A percentile compares a stretch with the other conserved stretches of the same genome.
These are phyloP conservation scores for Parathielavia appendiculata DNA, from an alignment of 495 filamentous ascomycete species.

Conservation along the genomic window DNA sequence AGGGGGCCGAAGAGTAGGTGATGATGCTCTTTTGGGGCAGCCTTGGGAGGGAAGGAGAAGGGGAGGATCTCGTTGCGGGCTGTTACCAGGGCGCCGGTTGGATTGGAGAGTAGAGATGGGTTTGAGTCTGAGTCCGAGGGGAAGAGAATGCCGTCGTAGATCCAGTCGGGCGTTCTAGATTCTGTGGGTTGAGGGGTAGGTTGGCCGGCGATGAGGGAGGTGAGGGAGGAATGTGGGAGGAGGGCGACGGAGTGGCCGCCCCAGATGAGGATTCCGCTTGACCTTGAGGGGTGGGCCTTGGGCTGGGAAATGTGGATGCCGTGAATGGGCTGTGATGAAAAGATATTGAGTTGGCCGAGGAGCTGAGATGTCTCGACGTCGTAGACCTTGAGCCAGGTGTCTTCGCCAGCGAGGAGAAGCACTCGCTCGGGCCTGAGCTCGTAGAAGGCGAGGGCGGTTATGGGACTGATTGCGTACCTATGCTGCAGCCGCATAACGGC, in stretches of 20 bases:
- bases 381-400: conserved; percentile 62
- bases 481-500: conserved; percentile 24
- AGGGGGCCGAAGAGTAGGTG: conserved; percentile 38
- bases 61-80: conserved; percentile 73
- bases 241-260: conserved; percentile 44
- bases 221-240: conserved; percentile 21
- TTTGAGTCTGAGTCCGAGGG: conserved; percentile 11
- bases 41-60: conserved; percentile 18
- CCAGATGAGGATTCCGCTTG: conserved; percentile 47
- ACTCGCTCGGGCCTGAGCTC: conserved; percentile 26
- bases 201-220: conserved; percentile 21
- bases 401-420: conserved; percentile 67
- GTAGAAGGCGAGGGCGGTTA: conserved; percentile 55
- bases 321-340: conserved; percentile 61
- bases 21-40: background rate
- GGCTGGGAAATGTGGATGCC: conserved; percentile 49
- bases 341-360: conserved; percentile 46
- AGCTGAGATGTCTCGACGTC: conserved; percentile 36
- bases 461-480: conserved; percentile 45
- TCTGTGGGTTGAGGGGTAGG: conserved; percentile 8
- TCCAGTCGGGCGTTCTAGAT: conserved; percentile 65
- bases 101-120: background rate
- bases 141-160: conserved; percentile 64
- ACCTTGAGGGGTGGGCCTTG: background rate
- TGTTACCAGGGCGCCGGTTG: conserved; percentile 55